Evolutionary conservation across 2,329 filamentous ascomycete genomes (phyloP).

Genomic region (Cladophialophora immunda): DNA sequence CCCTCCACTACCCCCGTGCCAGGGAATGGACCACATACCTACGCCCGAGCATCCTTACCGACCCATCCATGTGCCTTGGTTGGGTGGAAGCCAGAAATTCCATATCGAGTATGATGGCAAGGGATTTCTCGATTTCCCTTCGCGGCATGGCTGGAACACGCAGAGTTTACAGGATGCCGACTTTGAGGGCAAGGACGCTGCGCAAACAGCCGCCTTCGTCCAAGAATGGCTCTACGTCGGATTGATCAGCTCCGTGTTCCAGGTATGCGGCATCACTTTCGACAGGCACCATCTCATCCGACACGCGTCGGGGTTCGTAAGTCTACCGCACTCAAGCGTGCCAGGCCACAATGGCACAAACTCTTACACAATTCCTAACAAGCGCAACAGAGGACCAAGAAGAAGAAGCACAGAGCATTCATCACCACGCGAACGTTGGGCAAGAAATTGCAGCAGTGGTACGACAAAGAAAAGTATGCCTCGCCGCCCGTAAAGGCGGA

Average conservation of each 20-base stretch:
- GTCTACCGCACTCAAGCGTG: not conserved
- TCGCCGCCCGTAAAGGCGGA: not conserved
- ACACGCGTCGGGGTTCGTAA: not conserved
- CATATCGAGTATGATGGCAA: not conserved
- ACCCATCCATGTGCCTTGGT: not conserved
- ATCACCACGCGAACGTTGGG: not conserved
- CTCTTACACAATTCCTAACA: not conserved
- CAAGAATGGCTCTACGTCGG: conserved; percentile 3
- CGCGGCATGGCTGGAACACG: not conserved
- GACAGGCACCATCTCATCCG: not conserved
- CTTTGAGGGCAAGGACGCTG: not conserved
- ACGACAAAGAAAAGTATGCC: conserved; percentile 4
- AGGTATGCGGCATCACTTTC: not conserved
- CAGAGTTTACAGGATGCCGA: not conserved
- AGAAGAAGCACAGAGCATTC: not conserved
- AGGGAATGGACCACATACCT: conserved; percentile 3
- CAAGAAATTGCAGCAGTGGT: not conserved
- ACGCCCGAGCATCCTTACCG: not conserved
- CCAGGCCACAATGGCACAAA: not conserved
- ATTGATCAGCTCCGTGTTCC: not conserved
- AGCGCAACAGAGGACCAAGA: not conserved
- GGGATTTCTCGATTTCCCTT: conserved; percentile 5
- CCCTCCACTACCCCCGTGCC: too few relatives aligned
- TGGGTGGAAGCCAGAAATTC: not conserved
- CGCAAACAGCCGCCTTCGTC: not conserved